Evolutionary conservation across 2,329 filamentous ascomycete species (phyloP), one percentile per base, ranked within the genome.

Genomic region (Macrophomina pseudophaseolina): DNA sequence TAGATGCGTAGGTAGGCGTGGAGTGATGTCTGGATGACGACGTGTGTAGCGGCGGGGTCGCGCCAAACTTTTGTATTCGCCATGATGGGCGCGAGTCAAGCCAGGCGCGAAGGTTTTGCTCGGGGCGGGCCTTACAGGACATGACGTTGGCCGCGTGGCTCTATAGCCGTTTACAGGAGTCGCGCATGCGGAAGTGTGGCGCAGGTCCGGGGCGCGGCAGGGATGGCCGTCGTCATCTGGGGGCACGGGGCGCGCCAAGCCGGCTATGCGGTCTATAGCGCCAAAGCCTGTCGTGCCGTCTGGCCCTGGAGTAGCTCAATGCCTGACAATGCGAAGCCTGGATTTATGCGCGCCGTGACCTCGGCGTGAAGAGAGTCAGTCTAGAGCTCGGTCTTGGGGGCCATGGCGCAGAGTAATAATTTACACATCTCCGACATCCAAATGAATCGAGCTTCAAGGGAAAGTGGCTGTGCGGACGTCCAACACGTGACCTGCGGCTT

Each of bases 121-220:
- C 42, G 56, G 16, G 42, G 3, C 5, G 40, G 28, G 56, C 28
- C 51, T 60, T 44, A 33, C 28, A 62, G 16, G 42, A 38, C 30
- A 62, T 62, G 58, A 49, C 58, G 58, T 38, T 49, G 58, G 58
- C 58, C 42, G 44, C 58, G 58, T 49, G 42, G 58, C 58, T 62
- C 33, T n/a, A 40, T 59, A 16, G 54, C 54, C 14, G 54, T 30
- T 46, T 44, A 5, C n/a, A 42, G 40, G 40, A 14, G 14, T 11
- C 18, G 42, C 56, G 56, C 58, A 49, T 6, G 38, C 46, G n/a
- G 18, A 18, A 38, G 42, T 62, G 58, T 49, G 44, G 58, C 58
- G 58, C 58, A 62, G 32, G 51, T n/a, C 42, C 28, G 56, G 56
- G n/a, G 18, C 28, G 58, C 58, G 44, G 58, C 58, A 62, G 32